Evolutionary conservation across 2,329 filamentous ascomycete species (phyloP).

Genomic region (Macrophomina phaseolina): DNA sequence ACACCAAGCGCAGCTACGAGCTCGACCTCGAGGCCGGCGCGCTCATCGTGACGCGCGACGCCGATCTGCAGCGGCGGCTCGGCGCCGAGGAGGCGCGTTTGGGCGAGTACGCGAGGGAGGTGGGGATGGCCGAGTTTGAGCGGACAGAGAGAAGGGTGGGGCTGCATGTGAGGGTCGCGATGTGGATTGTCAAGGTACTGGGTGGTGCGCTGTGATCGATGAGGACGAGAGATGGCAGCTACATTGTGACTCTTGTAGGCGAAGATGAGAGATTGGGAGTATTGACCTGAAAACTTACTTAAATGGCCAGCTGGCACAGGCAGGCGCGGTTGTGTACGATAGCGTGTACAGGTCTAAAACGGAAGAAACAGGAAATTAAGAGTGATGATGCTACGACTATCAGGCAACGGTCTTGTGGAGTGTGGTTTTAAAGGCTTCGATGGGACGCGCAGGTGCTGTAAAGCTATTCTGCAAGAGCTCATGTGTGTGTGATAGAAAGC

Average conservation of each 20-base stretch:
- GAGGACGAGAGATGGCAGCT: neutral
- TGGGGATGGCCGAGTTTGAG: slow-evolving; percentile 79
- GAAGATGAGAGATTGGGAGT: too few relatives aligned
- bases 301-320: too few relatives aligned
- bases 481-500: too few relatives aligned
- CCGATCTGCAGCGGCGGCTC: slow-evolving; percentile 72
- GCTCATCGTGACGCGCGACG: slow-evolving; percentile 80
- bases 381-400: too few relatives aligned
- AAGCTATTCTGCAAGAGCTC: too few relatives aligned
- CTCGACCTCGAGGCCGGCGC: slow-evolving; percentile 91
- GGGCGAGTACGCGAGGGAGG: slow-evolving; percentile 71
- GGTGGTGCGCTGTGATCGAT: slow-evolving; percentile 76
- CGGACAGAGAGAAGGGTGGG: slow-evolving; percentile 83
- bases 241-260: neutral
- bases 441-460: too few relatives aligned
- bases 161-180: slow-evolving; percentile 82
- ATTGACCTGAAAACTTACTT: too few relatives aligned
- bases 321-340: too few relatives aligned
- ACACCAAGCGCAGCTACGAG: slow-evolving; percentile 91
- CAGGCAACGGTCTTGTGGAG: too few relatives aligned
- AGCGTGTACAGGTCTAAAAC: too few relatives aligned
- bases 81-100: slow-evolving; percentile 81
- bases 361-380: too few relatives aligned
- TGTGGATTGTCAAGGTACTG: slow-evolving; percentile 89
- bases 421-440: too few relatives aligned